A percentile compares a stretch with the other conserved stretches of the same genome.
Conservation (phyloP, 208 protist species). For the Trypanosoma cruzi region DNA sequence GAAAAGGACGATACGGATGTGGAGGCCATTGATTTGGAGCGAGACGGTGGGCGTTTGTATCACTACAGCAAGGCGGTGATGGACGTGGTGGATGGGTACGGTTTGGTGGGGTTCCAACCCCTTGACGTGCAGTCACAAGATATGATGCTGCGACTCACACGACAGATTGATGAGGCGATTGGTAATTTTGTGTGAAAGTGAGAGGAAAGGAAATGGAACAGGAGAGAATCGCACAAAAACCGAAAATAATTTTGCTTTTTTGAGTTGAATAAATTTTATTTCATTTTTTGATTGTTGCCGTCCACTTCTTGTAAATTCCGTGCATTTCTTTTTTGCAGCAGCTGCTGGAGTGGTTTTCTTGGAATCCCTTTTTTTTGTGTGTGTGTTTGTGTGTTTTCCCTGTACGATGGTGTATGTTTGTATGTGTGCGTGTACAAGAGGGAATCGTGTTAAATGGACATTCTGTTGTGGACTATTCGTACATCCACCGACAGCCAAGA, state of each 20-base stretch:
- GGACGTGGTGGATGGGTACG: conserved; percentile 95
- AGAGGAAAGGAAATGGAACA: neutral
- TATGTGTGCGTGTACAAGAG: conserved; percentile 11
- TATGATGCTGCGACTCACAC: conserved; percentile 87
- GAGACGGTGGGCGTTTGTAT: conserved; percentile 70
- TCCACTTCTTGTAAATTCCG: neutral
- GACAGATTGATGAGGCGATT: conserved; percentile 82
- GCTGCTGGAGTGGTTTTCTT: no score
- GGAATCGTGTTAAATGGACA: conserved; percentile 40
- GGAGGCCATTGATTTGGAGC: conserved; percentile 60
- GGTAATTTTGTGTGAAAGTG: conserved; percentile 45
- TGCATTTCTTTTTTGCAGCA: conserved; percentile 5
- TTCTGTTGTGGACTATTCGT: conserved; percentile 49
- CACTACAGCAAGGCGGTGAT: conserved; percentile 82
- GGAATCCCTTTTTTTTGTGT: conserved; percentile 14
- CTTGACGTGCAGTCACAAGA: conserved; percentile 86
- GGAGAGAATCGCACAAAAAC: neutral
- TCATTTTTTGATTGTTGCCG: no score
- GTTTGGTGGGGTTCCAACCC: conserved; percentile 93
- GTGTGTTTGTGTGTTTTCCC: neutral
- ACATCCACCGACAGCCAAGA: conserved; percentile 60
- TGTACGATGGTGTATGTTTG: no score
- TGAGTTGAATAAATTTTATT: no score
- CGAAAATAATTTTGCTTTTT: no score
- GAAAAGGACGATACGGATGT: conserved; percentile 33